Percentiles rank a stretch among this genome's conserved stretches.
Conservation (phyloP, 2,329 filamentous ascomycete genomes). For the Scytalidium sp. region DNA sequence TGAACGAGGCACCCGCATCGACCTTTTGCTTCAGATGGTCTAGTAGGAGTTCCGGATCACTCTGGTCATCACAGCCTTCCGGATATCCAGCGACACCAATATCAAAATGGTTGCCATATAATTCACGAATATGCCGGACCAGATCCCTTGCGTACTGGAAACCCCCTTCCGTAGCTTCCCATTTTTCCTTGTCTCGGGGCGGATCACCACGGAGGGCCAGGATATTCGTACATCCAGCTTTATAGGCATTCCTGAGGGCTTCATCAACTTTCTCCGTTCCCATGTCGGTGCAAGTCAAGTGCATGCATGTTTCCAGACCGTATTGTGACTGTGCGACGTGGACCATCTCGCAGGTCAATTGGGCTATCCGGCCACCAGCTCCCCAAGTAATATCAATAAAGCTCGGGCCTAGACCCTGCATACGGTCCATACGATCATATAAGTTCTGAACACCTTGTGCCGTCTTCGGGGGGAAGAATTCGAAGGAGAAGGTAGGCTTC, state of each 20-base stretch:
- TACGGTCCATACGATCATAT: slow-evolving; percentile 99
- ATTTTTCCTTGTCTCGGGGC: slow-evolving; percentile 88
- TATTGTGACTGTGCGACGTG: slow-evolving; percentile 92
- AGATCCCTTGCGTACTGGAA: slow-evolving; percentile 93
- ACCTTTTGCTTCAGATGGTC: slow-evolving; percentile 97
- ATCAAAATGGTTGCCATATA: slow-evolving; percentile 87
- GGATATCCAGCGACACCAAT: slow-evolving; percentile 97
- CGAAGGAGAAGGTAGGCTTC: slow-evolving; percentile 93
- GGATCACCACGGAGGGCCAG: slow-evolving; percentile 91
- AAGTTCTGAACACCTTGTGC: slow-evolving; percentile 97
- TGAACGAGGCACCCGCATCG: slow-evolving; percentile 87
- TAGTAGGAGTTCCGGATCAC: slow-evolving; percentile 78
- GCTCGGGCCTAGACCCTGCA: slow-evolving; percentile 89
- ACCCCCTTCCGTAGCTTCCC: slow-evolving; percentile 81
- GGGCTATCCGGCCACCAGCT: slow-evolving; percentile 84
- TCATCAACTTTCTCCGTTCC: slow-evolving; percentile 86
- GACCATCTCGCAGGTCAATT: slow-evolving; percentile 97
- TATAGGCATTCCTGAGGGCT: slow-evolving; percentile 84
- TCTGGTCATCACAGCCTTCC: slow-evolving; percentile 91
- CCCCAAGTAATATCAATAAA: slow-evolving; percentile 99
- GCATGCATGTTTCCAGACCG: slow-evolving; percentile 98
- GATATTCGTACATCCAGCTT: slow-evolving; percentile 96
- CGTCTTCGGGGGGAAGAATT: slow-evolving; percentile 99
- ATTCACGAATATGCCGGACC: slow-evolving; percentile 69
- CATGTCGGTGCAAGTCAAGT: slow-evolving; percentile 98